Evolutionary conservation across 2,329 filamentous ascomycete genomes (phyloP).

Genomic region (Fusarium sp.): DNA sequence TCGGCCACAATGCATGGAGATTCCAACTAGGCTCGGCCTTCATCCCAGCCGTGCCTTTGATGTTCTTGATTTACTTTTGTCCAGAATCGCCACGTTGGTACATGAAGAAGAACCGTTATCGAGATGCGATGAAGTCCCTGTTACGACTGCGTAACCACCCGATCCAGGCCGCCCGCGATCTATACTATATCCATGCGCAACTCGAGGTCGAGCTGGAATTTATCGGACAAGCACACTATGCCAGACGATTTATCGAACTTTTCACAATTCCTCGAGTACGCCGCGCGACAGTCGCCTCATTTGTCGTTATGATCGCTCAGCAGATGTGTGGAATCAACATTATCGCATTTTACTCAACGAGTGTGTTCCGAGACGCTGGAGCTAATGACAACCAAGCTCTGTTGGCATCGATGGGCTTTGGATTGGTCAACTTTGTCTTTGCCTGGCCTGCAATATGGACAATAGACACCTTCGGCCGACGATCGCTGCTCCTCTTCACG

Average conservation of each 20-base stretch:
- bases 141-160: slow-evolving; percentile 65
- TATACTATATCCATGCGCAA: slow-evolving; percentile 75
- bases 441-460: slow-evolving; percentile 71
- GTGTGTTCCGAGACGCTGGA: slow-evolving; percentile 70
- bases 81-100: slow-evolving; percentile 75
- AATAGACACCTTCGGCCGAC: slow-evolving; percentile 69
- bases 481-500: slow-evolving; percentile 61
- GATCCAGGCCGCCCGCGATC: slow-evolving; percentile 70
- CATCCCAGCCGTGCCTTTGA: slow-evolving; percentile 68
- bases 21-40: slow-evolving; percentile 75
- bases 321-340: slow-evolving; percentile 80
- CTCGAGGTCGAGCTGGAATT: slow-evolving; percentile 70
- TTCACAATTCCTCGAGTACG: slow-evolving; percentile 78
- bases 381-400: slow-evolving; percentile 68
- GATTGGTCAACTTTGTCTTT: slow-evolving; percentile 70
- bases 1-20: slow-evolving; percentile 65
- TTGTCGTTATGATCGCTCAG: slow-evolving; percentile 83
- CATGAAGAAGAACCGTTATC: slow-evolving; percentile 74
- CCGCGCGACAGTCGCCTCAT: slow-evolving; percentile 80
- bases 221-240: slow-evolving; percentile 66
- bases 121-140: slow-evolving; percentile 70
- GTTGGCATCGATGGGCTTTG: slow-evolving; percentile 70
- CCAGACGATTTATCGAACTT: slow-evolving; percentile 72
- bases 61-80: slow-evolving; percentile 73
- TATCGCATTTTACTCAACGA: slow-evolving; percentile 81